Base-by-base conservation (phyloP, 1,139 yeast species). In the Kodamaea alishanica region DNA sequence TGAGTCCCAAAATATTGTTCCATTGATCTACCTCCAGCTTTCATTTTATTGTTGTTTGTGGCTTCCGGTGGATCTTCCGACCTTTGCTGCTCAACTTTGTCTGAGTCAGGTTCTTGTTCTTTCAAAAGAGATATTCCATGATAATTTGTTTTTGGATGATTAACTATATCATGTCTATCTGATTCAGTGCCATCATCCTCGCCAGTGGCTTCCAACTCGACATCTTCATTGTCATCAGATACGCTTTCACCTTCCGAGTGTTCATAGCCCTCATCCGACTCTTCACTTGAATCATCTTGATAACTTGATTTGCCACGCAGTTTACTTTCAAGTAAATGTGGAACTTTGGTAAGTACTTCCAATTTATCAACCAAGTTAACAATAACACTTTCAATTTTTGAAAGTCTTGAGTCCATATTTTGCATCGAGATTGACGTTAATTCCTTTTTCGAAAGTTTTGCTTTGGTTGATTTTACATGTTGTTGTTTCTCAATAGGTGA, bases 1-100 rank as follows among this genome's bases (percentile, higher is more conserved):
- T 70, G 75, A 23, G 68, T 52, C 7, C 73, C 75, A 30, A 65
- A 58, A 40, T 58, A 69, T 20, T 50, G 45, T 24, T 54, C 57
- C 30, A 41, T 36, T 30, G 33, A 23, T 15, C 20, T 15, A 15
- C 20, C 20, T 15, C 20, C 20, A 15, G 20, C 3, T 15, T 15
- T 15, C 4, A 15, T 15, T 15, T 15, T 15, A 15, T 15, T 15
- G 4, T 3, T 15, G 4, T 4, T 15, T 15, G 20, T 15, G 20
- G 4, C 20, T 4, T 15, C 4, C 20, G 20, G 20, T 15, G 20
- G 20, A 15, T 15, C 4, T 15, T 15, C 20, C 20, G 4, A 15
- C 20, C 4, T 15, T 15, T 15, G 3, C 20, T 15, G 20, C 20
- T 15, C 20, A 15, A 4, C 4, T 15, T 15, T 15, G 4, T 15